Conservation (phyloP, 495 filamentous ascomycete genomes). For the Lasiosphaeris hirsuta region DNA sequence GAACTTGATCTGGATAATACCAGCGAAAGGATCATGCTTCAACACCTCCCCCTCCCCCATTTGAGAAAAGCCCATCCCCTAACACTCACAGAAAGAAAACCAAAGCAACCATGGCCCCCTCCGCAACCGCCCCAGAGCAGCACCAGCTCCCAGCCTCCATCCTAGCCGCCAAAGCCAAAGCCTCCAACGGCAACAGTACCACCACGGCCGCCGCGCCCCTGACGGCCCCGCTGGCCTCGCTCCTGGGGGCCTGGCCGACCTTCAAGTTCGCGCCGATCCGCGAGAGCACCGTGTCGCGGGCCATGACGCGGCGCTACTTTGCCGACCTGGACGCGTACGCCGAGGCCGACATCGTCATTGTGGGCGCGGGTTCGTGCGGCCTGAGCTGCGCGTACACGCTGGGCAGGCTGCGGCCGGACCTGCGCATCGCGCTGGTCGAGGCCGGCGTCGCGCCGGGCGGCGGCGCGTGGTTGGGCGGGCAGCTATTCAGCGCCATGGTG, state of each 20-base stretch:
- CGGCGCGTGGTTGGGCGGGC: conserved; percentile 88
- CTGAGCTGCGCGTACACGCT: conserved; percentile 80
- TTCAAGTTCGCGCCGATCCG: conserved; percentile 84
- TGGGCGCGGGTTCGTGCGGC: conserved; percentile 85
- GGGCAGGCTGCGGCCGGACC: conserved; percentile 76
- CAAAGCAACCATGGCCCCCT: conserved; percentile 69
- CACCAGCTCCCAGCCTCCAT: conserved; percentile 29
- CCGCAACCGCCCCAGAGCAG: conserved; percentile 45
- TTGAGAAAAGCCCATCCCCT: conserved; percentile 15
- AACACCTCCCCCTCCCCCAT: conserved; percentile 39
- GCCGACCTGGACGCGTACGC: conserved; percentile 83
- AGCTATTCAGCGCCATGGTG: conserved; percentile 90
- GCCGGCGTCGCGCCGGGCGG: conserved; percentile 82
- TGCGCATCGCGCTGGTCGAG: conserved; percentile 90
- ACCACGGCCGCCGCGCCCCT: conserved; percentile 37
- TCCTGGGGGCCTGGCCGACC: conserved; percentile 66
- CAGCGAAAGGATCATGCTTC: conserved; percentile 95
- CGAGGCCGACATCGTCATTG: conserved; percentile 87
- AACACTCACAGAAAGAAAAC: conserved; percentile 34
- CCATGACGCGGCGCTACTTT: conserved; percentile 92
- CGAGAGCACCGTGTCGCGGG: conserved; percentile 84
- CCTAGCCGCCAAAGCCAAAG: conserved; percentile 35
- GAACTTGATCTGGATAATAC: conserved; percentile 99
- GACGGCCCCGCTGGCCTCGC: conserved; percentile 56
- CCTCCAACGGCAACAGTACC: conserved; percentile 27